phyloP scores from a whole-genome alignment of 768 basidiomycete genomes.

The Galerina marginata region DNA sequence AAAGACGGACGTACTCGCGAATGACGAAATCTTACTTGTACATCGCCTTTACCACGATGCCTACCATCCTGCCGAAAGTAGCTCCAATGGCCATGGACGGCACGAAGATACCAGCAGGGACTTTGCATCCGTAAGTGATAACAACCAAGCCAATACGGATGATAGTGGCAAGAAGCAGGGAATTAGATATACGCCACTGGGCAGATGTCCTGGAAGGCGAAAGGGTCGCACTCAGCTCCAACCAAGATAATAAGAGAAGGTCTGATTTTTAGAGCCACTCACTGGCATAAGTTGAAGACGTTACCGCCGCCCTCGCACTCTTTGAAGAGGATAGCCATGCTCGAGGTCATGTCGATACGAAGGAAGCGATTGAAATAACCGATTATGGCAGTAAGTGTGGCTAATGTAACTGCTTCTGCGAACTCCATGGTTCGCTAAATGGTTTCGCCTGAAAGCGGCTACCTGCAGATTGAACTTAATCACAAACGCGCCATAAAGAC shows the following conservation, averaged over 20 bases:
- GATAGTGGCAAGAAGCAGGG: slow-evolving; percentile 88
- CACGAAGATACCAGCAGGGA: slow-evolving; percentile 97
- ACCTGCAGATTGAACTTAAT: slow-evolving; percentile 97
- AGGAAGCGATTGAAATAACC: slow-evolving; percentile 95
- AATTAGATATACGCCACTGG: slow-evolving; percentile 96
- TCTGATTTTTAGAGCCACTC: slow-evolving; percentile 37
- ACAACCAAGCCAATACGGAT: slow-evolving; percentile 88
- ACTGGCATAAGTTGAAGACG: slow-evolving; percentile 92
- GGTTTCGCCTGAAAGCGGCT: slow-evolving; percentile 91
- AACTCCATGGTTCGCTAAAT: slow-evolving; percentile 87
- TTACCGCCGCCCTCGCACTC: slow-evolving; percentile 97
- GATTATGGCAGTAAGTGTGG: slow-evolving; percentile 87
- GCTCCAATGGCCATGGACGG: slow-evolving; percentile 99
- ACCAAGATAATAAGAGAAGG: background rate
- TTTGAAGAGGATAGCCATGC: slow-evolving; percentile 91
- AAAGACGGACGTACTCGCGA: background rate
- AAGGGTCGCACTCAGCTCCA: background rate
- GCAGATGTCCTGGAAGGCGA: slow-evolving; percentile 65
- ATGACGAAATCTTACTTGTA: slow-evolving; percentile 60
- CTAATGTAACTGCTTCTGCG: slow-evolving; percentile 87
- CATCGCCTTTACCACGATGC: slow-evolving; percentile 94
- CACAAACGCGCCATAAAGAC: slow-evolving; percentile 95
- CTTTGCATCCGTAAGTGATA: slow-evolving; percentile 94
- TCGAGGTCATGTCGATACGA: slow-evolving; percentile 97
- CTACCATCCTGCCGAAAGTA: slow-evolving; percentile 95